Conservation (phyloP, 768 basidiomycete species). For the Coprinopsis marcescibilis region DNA sequence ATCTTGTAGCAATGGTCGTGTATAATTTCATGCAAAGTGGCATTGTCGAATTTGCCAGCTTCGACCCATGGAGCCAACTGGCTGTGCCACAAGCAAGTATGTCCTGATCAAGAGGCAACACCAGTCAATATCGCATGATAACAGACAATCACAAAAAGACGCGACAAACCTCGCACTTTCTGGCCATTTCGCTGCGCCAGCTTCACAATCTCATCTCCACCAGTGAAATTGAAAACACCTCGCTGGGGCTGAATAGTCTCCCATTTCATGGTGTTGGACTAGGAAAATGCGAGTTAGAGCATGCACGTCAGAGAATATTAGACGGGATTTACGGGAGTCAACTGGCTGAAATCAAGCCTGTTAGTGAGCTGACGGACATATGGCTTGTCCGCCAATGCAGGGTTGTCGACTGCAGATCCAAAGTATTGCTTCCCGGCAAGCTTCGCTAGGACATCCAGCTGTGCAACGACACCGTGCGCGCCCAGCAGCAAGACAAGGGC, state of each 20-base stretch:
- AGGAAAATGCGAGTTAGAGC: not conserved
- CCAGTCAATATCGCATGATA: conserved; percentile 1
- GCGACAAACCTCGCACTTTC: conserved; percentile 34
- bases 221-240: conserved; percentile 42
- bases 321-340: conserved; percentile 33
- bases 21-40: conserved; percentile 37
- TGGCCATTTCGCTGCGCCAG: conserved; percentile 42
- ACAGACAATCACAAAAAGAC: not conserved
- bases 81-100: conserved; percentile 47
- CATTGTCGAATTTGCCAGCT: conserved; percentile 34
- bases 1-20: conserved; percentile 43
- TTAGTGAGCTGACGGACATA: conserved; percentile 36
- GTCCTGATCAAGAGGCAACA: conserved; percentile 21
- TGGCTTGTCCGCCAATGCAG: conserved; percentile 34
- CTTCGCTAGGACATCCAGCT: conserved; percentile 44
- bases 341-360: conserved; percentile 33
- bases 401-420: conserved; percentile 44
- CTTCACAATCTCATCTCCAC: conserved; percentile 40
- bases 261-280: conserved; percentile 55
- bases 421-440: conserved; percentile 43
- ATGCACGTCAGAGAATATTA: not conserved
- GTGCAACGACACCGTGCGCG: conserved; percentile 5
- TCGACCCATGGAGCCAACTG: conserved; percentile 51
- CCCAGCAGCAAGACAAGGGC: conserved; percentile 5
- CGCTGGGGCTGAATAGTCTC: conserved; percentile 48